Percentiles rank a stretch among this genome's conserved stretches.
Evolutionary conservation across 2,329 filamentous ascomycete species (phyloP).

Genomic region (Pseudogymnoascus sp.): DNA sequence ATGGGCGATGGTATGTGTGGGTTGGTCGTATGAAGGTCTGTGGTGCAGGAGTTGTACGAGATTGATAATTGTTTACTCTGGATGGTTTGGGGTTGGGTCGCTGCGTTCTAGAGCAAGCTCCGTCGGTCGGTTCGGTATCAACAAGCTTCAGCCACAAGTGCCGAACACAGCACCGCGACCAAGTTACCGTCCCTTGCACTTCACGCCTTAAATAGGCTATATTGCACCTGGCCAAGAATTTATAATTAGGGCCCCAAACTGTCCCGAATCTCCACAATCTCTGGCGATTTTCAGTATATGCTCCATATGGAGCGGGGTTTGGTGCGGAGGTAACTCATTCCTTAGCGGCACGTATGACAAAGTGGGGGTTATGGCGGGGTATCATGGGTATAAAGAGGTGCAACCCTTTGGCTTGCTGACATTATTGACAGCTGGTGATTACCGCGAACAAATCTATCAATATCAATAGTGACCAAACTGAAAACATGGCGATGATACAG

Average conservation of each 20-base stretch:
- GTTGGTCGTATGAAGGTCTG: background rate
- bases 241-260: background rate
- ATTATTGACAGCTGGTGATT: background rate
- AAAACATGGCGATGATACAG: constrained; percentile 29
- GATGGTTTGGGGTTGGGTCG: background rate
- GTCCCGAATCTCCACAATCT: background rate
- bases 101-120: background rate
- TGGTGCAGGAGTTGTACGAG: background rate
- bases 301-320: background rate
- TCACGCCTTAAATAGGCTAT: background rate
- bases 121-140: background rate
- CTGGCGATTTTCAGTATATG: background rate
- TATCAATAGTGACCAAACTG: background rate
- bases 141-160: background rate
- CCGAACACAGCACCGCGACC: background rate
- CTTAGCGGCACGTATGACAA: background rate
- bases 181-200: background rate
- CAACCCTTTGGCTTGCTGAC: background rate
- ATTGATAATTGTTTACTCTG: background rate
- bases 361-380: constrained; percentile 7
- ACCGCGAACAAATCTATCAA: background rate
- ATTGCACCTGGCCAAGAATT: background rate
- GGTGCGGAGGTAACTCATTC: background rate
- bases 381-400: constrained; percentile 5
- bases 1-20: background rate